Conservation (phyloP, 2,329 filamentous ascomycete species). For the Trichoderma sp. region DNA sequence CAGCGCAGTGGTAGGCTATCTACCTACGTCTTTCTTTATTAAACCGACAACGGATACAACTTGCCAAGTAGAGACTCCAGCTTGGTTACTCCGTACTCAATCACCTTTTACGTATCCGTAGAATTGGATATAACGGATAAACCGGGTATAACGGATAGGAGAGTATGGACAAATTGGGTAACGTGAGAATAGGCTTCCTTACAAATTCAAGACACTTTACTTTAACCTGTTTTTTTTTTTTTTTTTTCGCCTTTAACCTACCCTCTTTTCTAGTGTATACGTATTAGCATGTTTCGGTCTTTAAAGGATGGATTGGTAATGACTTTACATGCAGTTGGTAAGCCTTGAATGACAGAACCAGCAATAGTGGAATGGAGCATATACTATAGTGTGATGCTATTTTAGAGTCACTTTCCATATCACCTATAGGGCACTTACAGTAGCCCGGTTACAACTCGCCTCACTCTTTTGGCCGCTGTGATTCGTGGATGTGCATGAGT, state of each 20-base stretch:
- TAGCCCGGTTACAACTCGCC: no score
- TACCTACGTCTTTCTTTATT: not conserved
- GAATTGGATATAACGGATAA: not conserved
- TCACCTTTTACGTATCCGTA: not conserved
- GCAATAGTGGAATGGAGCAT: not conserved
- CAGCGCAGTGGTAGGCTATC: not conserved
- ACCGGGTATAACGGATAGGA: not conserved
- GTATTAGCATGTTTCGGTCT: not conserved
- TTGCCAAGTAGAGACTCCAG: not conserved
- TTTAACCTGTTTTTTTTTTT: not conserved
- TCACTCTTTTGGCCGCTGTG: not conserved
- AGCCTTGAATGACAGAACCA: not conserved
- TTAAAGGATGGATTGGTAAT: not conserved
- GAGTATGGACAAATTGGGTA: not conserved
- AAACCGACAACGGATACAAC: no score
- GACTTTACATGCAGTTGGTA: not conserved
- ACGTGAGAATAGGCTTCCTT: not conserved
- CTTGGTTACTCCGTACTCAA: not conserved
- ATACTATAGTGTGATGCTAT: not conserved
- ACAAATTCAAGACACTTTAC: not conserved
- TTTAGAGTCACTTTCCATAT: not conserved
- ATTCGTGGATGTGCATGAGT: not conserved
- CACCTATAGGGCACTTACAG: not conserved
- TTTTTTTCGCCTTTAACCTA: not conserved
- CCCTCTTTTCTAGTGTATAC: not conserved